Base-by-base conservation (phyloP, 2,329 filamentous ascomycete species). In the Fusarium newnesense region DNA sequence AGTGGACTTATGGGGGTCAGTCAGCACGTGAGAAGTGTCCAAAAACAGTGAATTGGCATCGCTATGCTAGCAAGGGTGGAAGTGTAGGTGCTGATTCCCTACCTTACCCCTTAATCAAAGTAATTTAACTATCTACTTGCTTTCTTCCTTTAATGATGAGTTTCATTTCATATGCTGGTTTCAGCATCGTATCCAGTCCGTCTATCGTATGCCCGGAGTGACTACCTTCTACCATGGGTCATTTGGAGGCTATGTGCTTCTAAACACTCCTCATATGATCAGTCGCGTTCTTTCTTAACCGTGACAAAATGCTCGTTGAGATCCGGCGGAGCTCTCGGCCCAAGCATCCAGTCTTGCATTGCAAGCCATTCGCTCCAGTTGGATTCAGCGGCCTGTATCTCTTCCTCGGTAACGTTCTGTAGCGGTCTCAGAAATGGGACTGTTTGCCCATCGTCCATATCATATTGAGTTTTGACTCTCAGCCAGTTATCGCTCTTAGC, bases 341-440 rank as follows among this genome's bases (percentile, higher is more conserved):
- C 95, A n/a, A 98, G 85, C 95, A 97, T 97, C 96, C 96, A 98
- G 81, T 98, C 96, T 82, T 97, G 94, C 94, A 98, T 97, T 18
- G 94, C 94, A 37, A 98, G 85, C 96, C 96, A 98, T 78, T 96
- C 92, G 80, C 94, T 97, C 96, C 96, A 99, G 67, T 88, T 91
- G 70, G 89, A 88, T 83, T 98, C 96, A 0, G 95, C 95, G 19
- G 86, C 89, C 70, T 93, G 89, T 70, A 98, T 94, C 84, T 98
- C 96, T 28, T 90, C 89, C 78, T 96, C 91, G 12, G 90, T 89
- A 2, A 93, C 91, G 61, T 91, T 89, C 77, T 93, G 91, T n/a
- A 98, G 84, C 9, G 96, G 95, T 74, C 91, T 91, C 76, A 98
- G 84, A 80, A 97, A 98, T 2, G 96, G 96, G 3, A 97, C 90